Evolutionary conservation across 345 rosid genomes (phyloP).

Genomic region (Syzygium jambos): DNA sequence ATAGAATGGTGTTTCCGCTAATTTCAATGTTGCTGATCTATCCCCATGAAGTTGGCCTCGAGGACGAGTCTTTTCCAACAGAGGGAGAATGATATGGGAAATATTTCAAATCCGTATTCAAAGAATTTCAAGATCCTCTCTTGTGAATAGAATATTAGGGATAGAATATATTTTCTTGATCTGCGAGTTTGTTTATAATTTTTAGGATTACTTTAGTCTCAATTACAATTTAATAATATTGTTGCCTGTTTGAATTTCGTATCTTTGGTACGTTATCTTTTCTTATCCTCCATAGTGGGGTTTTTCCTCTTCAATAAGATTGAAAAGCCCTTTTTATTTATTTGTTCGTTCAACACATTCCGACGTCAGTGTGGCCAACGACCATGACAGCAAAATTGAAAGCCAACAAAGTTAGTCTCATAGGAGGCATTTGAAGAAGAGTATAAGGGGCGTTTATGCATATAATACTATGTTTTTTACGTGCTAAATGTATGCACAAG

Average conservation of each 20-base stretch:
- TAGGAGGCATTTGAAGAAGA: too few species aligned
- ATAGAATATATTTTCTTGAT: neutral
- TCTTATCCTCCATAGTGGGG: neutral
- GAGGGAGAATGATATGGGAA: too few species aligned
- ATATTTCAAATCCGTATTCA: too few species aligned
- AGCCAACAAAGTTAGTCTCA: too few species aligned
- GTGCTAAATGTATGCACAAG: too few species aligned
- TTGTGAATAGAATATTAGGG: neutral
- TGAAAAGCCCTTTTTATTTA: neutral
- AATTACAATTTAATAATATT: neutral
- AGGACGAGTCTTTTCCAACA: neutral
- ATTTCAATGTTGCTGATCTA: neutral
- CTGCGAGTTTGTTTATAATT: neutral
- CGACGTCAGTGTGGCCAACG: rapidly evolving
- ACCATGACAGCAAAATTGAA: neutral
- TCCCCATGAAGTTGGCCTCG: neutral
- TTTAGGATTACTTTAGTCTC: neutral
- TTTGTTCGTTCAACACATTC: neutral
- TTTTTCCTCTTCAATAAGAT: neutral
- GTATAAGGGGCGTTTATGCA: too few species aligned
- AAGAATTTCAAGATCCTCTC: neutral
- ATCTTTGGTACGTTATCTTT: neutral
- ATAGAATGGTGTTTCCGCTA: neutral
- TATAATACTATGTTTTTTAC: too few species aligned
- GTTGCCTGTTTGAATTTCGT: neutral